These are phyloP conservation scores for Aspergillus neoniger DNA, from an alignment of 2,329 filamentous ascomycete species.

Conservation along the genomic window DNA sequence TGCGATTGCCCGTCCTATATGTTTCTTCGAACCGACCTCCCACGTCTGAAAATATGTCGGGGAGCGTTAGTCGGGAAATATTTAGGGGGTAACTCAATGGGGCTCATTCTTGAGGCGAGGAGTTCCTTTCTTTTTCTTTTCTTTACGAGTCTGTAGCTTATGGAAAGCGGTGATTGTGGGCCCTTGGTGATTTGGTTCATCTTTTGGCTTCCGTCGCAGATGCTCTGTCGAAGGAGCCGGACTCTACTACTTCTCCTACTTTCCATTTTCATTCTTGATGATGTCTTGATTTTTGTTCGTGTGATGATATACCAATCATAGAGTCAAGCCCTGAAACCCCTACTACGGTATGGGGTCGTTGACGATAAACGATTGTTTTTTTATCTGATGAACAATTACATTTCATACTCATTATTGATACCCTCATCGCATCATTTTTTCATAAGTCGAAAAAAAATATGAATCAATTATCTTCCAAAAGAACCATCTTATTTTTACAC, in stretches of 20 bases:
- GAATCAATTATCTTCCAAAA: background rate
- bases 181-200: slow-evolving; percentile 7
- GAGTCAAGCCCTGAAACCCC: slow-evolving; percentile 96
- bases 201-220: slow-evolving; percentile 45
- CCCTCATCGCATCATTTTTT: slow-evolving; percentile 15
- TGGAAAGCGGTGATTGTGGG: slow-evolving; percentile 51
- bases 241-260: slow-evolving; percentile 41
- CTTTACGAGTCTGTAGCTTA: slow-evolving; percentile 55
- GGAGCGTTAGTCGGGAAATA: slow-evolving; percentile 14
- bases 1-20: slow-evolving; percentile 77
- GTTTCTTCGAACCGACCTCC: slow-evolving; percentile 17
- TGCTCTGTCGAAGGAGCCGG: slow-evolving; percentile 71
- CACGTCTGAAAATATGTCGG: slow-evolving; percentile 4
- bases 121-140: slow-evolving; percentile 55
- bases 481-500: slow-evolving; percentile 3
- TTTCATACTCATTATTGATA: slow-evolving; percentile 11
- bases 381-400: slow-evolving; percentile 50
- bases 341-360: slow-evolving; percentile 45
- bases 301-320: slow-evolving; percentile 93
- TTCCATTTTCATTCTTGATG: slow-evolving; percentile 2
- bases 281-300: slow-evolving; percentile 51
- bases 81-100: slow-evolving; percentile 91
- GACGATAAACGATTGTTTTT: slow-evolving; percentile 52
- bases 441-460: slow-evolving; percentile 4
- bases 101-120: slow-evolving; percentile 99